Evolutionary conservation across 768 basidiomycete genomes (phyloP).

Genomic region (Russula sp.): DNA sequence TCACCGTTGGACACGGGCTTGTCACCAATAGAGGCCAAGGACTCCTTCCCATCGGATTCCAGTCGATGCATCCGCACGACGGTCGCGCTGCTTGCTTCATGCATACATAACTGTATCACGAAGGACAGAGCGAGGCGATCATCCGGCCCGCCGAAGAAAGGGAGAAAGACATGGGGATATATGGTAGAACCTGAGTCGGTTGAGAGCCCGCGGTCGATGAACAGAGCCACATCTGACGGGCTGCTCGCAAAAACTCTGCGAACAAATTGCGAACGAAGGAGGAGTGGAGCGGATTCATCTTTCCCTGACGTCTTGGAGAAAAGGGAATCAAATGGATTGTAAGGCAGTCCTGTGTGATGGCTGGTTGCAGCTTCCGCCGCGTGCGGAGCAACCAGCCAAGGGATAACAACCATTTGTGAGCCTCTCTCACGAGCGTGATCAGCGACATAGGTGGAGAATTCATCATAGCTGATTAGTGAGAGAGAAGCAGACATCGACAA

Average conservation of each 20-base stretch:
- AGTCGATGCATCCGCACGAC: constrained; percentile 54
- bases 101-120: constrained; percentile 71
- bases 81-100: constrained; percentile 59
- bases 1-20: constrained; percentile 24
- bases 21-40: constrained; percentile 26
- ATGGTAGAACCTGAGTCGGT: constrained; percentile 23
- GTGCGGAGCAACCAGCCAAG: constrained; percentile 55
- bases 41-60: constrained; percentile 31
- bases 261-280: constrained; percentile 76
- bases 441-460: constrained; percentile 60
- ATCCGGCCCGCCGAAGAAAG: constrained; percentile 93
- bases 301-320: constrained; percentile 48
- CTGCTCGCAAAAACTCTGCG: constrained; percentile 72
- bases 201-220: constrained; percentile 64
- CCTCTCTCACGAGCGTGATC: constrained; percentile 47
- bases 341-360: constrained; percentile 16
- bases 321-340: constrained; percentile 71
- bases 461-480: constrained; percentile 67
- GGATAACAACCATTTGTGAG: constrained; percentile 74
- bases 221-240: constrained; percentile 73
- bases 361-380: constrained; percentile 24
- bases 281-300: constrained; percentile 45
- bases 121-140: constrained; percentile 80
- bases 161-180: constrained; percentile 65
- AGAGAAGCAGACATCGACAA: constrained; percentile 62